phyloP scores from a whole-genome alignment of 805 yeast species.

The Yarrowia osloensis region DNA sequence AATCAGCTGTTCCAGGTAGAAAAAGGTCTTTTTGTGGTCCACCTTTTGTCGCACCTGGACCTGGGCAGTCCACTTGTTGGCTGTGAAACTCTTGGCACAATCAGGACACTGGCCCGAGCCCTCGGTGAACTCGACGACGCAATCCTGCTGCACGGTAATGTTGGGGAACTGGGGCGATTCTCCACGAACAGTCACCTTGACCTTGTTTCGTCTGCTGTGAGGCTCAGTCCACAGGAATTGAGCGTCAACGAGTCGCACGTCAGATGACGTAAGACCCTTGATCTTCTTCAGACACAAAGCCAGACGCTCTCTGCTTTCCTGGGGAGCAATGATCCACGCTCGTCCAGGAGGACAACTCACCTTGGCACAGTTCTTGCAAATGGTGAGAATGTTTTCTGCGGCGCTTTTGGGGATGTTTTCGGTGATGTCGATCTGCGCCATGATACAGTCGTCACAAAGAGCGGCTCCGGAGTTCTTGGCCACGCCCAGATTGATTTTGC shows the following conservation, averaged over 20 bases:
- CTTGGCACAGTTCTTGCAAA: conserved; percentile 92
- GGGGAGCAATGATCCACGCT: conserved; percentile 78
- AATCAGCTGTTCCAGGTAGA: conserved; percentile 92
- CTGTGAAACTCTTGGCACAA: conserved; percentile 96
- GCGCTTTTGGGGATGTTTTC: conserved; percentile 89
- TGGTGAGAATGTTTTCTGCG: conserved; percentile 57
- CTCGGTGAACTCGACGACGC: conserved; percentile 92
- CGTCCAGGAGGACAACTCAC: conserved; percentile 89
- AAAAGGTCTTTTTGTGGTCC: conserved; percentile 92
- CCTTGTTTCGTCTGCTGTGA: conserved; percentile 90
- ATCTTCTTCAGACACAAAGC: conserved; percentile 84
- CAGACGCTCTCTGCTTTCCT: conserved; percentile 84
- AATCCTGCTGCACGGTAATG: conserved; percentile 89
- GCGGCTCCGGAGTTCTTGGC: conserved; percentile 79
- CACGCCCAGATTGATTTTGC: conserved; percentile 24
- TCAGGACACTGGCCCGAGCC: conserved; percentile 97
- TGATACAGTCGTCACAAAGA: conserved; percentile 94
- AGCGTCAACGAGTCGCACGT: conserved; percentile 88
- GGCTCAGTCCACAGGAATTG: conserved; percentile 99
- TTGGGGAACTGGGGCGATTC: conserved; percentile 77
- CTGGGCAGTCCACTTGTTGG: conserved; percentile 97
- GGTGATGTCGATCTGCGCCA: conserved; percentile 86
- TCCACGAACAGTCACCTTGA: conserved; percentile 92
- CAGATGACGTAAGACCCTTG: conserved; percentile 66
- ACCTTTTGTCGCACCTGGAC: conserved; percentile 98